Base-by-base conservation (phyloP, 1,284 basidiomycete genomes). In the Cryptococcus neoformans region DNA sequence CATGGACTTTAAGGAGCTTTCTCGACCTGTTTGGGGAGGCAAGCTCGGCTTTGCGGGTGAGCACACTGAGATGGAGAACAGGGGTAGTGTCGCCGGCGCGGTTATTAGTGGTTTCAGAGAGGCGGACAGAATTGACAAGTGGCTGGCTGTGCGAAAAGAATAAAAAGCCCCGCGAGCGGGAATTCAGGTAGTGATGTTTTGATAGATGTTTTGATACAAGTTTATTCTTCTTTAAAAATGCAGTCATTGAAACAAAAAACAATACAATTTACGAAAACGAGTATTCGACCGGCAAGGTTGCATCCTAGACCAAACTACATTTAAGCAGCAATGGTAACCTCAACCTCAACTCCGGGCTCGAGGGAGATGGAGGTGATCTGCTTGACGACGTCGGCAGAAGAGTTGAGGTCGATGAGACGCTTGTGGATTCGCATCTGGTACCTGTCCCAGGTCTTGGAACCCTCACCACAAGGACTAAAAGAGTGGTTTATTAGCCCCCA, bases 341-440 rank as follows among this genome's bases (percentile, higher is more conserved):
- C 95, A 76, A 98, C 95, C 82, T 99, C 95, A 66, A 99, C 95
- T 82, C 95, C 95, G 68, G 94, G 92, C 83, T 98, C 95, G 81
- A 99, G 86, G 80, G 90, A 92, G 83, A 98, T 97, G 78, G 90
- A 93, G 64, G 95, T 98, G 78, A 99, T 99, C 83, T 99, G 95
- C 86, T 99, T 99, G 82, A 99, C 96, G 70, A 98, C 91, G 83
- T 99, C 96, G 76, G 90, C 92, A 63, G 95, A 95, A 60, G 94
- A 94, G 84, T 95, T 92, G 66, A 99, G 84, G 84, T 99, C 96
- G 77, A 99, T 99, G 79, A 99, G 85, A 75, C 96, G 91, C 85
- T 99, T 99, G 89, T 99, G 95, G 70, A 99, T 86, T 84, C 94
- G 93, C 83, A 99, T 87, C 83, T 99, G 95, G 82, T 94, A 99